Evolutionary conservation across 192 early-diverging fungal species (phyloP).

Genomic region (Allomyces macrogynus): DNA sequence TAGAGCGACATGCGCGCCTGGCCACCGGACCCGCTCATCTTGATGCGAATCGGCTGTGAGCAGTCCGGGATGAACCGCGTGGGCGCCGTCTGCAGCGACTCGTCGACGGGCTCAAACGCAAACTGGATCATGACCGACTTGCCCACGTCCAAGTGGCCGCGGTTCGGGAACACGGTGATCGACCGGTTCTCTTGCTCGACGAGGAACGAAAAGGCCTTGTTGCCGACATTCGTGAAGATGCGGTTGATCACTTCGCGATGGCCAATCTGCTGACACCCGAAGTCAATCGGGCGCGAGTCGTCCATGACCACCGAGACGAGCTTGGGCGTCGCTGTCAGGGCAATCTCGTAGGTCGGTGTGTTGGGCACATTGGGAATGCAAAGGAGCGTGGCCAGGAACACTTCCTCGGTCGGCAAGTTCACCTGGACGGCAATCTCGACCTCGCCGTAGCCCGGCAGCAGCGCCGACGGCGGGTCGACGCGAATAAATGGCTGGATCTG

Average conservation of each 20-base stretch:
- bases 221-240: conserved; percentile 36
- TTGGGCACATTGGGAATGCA: conserved; percentile 25
- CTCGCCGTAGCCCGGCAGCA: conserved; percentile 32
- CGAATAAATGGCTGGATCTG: conserved; percentile 17
- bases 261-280: conserved; percentile 35
- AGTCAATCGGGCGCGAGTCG: conserved; percentile 33
- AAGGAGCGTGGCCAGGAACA: conserved; percentile 34
- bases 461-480: conserved; percentile 21
- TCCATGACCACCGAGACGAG: conserved; percentile 32
- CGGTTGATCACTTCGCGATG: conserved; percentile 27
- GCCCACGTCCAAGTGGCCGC: conserved; percentile 26
- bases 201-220: conserved; percentile 26
- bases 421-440: conserved; percentile 24
- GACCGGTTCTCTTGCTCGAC: conserved; percentile 23
- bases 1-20: conserved; percentile 29
- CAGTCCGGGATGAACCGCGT: conserved; percentile 35
- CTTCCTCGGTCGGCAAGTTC: conserved; percentile 33
- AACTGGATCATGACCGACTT: conserved; percentile 25
- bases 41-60: conserved; percentile 35
- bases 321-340: conserved; percentile 39
- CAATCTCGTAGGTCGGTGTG: conserved; percentile 26
- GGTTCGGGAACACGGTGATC: conserved; percentile 18
- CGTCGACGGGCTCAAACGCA: conserved; percentile 29
- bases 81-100: conserved; percentile 24
- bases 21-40: conserved; percentile 38